Percentiles rank a stretch among this genome's conserved stretches.
Conservation (phyloP, 2,329 filamentous ascomycete genomes). For the Fusarium acutatum region DNA sequence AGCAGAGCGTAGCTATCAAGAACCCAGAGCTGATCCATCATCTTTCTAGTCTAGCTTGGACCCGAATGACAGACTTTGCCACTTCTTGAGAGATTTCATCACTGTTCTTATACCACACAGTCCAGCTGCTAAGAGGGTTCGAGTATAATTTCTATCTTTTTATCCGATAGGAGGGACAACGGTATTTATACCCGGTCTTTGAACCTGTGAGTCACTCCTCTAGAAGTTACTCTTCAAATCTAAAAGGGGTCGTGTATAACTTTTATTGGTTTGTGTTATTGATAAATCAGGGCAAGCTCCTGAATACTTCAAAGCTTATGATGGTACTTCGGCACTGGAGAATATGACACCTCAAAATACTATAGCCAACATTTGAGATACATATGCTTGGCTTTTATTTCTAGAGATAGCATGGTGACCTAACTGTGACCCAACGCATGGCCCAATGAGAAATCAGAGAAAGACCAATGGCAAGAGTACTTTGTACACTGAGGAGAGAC, state of each 20-base stretch:
- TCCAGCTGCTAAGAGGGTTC: not conserved
- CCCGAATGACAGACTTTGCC: not conserved
- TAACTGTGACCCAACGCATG: not conserved
- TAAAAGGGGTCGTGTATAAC: no score
- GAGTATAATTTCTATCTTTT: rapidly evolving
- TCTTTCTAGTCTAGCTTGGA: not conserved
- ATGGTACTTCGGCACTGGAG: not conserved
- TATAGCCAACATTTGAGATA: not conserved
- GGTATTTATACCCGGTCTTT: not conserved
- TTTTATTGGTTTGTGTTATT: not conserved
- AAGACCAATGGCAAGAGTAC: not conserved
- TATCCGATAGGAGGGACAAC: not conserved
- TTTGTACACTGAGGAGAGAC: not conserved
- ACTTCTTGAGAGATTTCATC: not conserved
- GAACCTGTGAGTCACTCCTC: rapidly evolving
- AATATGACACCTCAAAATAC: not conserved
- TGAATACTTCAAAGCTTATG: not conserved
- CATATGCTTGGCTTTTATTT: not conserved
- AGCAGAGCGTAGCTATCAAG: not conserved
- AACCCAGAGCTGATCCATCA: not conserved
- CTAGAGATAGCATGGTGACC: no score
- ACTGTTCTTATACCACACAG: not conserved
- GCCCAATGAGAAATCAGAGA: not conserved
- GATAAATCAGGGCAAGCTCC: rapidly evolving
- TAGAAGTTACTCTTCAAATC: not conserved